Conservation (phyloP, 441 rosid genomes). For the Eutrema salsugineum region DNA sequence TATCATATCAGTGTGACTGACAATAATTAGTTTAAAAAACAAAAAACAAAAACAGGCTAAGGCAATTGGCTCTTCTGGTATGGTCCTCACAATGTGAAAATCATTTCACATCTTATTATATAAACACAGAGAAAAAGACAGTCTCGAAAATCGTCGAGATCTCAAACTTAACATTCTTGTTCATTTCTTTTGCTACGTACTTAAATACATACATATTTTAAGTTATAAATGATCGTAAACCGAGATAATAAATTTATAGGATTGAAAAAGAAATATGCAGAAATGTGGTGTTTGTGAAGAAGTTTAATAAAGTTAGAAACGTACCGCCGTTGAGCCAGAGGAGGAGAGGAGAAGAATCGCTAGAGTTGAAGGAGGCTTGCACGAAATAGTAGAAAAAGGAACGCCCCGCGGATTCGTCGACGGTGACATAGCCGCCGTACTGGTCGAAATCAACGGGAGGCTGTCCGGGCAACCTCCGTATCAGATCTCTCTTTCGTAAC, state of each 20-base stretch:
- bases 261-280: not conserved
- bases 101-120: not conserved
- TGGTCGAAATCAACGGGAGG: slow-evolving; percentile 58
- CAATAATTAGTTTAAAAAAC: not conserved
- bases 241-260: not conserved
- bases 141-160: slow-evolving; percentile 8
- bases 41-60: not conserved
- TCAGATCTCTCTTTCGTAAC: slow-evolving; percentile 54
- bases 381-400: slow-evolving; percentile 70
- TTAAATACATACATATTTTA: not conserved
- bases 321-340: slow-evolving; percentile 97
- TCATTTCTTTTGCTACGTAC: not conserved
- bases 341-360: slow-evolving; percentile 62
- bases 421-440: slow-evolving; percentile 74
- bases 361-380: slow-evolving; percentile 46
- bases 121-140: not conserved
- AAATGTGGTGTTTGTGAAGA: not conserved
- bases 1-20: not conserved
- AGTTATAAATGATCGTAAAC: not conserved
- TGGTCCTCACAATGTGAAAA: slow-evolving; percentile 5
- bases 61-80: not conserved
- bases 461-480: slow-evolving; percentile 65
- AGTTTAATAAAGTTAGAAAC: not conserved
- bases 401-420: slow-evolving; percentile 59
- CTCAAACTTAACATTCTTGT: slow-evolving; percentile 20